Evolutionary conservation across 495 filamentous ascomycete species (phyloP).

Genomic region (Penicillium tannophilum): DNA sequence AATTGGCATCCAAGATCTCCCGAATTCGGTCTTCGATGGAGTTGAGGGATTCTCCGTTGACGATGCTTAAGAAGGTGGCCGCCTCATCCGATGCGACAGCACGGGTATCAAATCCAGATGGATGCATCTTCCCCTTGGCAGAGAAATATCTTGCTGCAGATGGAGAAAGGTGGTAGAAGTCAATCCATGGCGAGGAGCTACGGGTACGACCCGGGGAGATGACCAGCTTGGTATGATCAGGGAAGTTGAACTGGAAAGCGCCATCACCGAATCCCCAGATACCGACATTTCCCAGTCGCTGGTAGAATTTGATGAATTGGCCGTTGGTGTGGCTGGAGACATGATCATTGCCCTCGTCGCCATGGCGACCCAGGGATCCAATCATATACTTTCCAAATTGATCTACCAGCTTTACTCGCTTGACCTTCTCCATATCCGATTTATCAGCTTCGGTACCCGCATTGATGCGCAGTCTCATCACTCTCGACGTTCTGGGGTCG

Average conservation of each 20-base stretch:
- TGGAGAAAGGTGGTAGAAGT: slow-evolving; percentile 80
- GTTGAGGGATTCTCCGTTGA: slow-evolving; percentile 50
- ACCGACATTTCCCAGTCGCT: slow-evolving; percentile 82
- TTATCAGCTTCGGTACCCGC: slow-evolving; percentile 53
- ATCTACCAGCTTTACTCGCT: slow-evolving; percentile 78
- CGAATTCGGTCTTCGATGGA: slow-evolving; percentile 57
- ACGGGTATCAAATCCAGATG: slow-evolving; percentile 49
- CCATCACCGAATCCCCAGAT: slow-evolving; percentile 90
- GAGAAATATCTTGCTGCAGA: slow-evolving; percentile 65
- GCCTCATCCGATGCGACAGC: slow-evolving; percentile 62
- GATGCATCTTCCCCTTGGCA: slow-evolving; percentile 60
- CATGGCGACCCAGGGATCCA: slow-evolving; percentile 53
- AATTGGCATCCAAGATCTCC: slow-evolving; percentile 72
- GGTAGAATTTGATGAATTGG: slow-evolving; percentile 84
- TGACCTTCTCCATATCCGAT: slow-evolving; percentile 69
- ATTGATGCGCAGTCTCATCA: slow-evolving; percentile 50
- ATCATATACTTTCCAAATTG: slow-evolving; percentile 97
- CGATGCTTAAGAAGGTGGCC: slow-evolving; percentile 62
- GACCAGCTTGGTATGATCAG: slow-evolving; percentile 93
- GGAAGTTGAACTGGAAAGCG: slow-evolving; percentile 94
- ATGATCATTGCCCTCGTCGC: slow-evolving; percentile 43
- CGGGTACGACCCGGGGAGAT: slow-evolving; percentile 68
- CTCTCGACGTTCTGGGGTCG: slow-evolving; percentile 37
- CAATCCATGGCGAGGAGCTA: slow-evolving; percentile 61
- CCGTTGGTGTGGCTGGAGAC: slow-evolving; percentile 38